Evolutionary conservation across 108 stramenopile species (phyloP).

Genomic region (Pseudonitzschia multiseries): DNA sequence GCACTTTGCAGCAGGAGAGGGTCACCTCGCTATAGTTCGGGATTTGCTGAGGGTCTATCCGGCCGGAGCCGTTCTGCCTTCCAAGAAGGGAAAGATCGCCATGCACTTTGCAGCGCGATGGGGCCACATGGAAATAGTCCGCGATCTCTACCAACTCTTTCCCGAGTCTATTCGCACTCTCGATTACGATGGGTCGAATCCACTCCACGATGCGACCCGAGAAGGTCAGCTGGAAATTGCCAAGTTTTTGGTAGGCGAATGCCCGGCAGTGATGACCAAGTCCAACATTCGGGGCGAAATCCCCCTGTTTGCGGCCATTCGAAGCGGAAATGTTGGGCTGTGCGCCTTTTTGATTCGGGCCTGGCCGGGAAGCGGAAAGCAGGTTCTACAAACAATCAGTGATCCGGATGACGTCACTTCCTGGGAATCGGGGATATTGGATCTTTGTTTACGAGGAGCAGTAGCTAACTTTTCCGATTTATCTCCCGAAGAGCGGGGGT

Average conservation of each 20-base stretch:
- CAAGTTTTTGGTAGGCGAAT: constrained; percentile 33
- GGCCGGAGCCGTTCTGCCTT: constrained; percentile 33
- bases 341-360: constrained; percentile 32
- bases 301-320: constrained; percentile 53
- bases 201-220: constrained; percentile 54
- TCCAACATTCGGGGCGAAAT: constrained; percentile 49
- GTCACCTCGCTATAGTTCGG: constrained; percentile 40
- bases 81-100: constrained; percentile 52
- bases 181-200: constrained; percentile 54
- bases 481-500: not conserved
- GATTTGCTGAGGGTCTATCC: constrained; percentile 42
- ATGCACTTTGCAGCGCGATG: constrained; percentile 58
- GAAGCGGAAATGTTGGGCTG: constrained; percentile 42
- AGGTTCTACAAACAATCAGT: constrained; percentile 31
- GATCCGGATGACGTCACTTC: constrained; percentile 29
- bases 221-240: constrained; percentile 50
- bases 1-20: constrained; percentile 58
- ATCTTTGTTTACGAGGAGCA: constrained; percentile 50
- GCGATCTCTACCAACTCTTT: constrained; percentile 21
- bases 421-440: constrained; percentile 40
- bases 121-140: constrained; percentile 50
- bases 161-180: constrained; percentile 30
- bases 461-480: constrained; percentile 28
- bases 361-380: constrained; percentile 44
- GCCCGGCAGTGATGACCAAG: constrained; percentile 30